A percentile compares a stretch with the other conserved stretches of the same genome.
These are phyloP conservation scores for Candida ulmi DNA, from an alignment of 805 yeast species.

Conservation along the genomic window DNA sequence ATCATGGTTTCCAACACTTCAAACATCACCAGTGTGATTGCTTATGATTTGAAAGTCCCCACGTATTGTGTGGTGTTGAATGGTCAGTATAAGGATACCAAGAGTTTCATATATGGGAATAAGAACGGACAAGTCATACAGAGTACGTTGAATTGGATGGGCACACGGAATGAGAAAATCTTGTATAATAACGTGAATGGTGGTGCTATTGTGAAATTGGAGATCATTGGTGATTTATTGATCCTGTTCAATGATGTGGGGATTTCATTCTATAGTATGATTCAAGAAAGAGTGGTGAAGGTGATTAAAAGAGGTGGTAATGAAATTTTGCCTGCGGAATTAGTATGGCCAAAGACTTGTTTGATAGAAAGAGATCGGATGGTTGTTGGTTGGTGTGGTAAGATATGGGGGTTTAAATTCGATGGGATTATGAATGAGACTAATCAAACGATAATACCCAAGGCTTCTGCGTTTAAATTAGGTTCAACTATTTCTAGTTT, in stretches of 20 bases:
- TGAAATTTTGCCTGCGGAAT: slow-evolving; percentile 58
- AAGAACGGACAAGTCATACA: slow-evolving; percentile 76
- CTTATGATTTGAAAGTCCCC: slow-evolving; percentile 82
- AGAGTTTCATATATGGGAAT: slow-evolving; percentile 81
- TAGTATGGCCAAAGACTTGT: slow-evolving; percentile 77
- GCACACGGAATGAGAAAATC: slow-evolving; percentile 64
- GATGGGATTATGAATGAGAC: slow-evolving; percentile 17
- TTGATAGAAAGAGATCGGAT: slow-evolving; percentile 61
- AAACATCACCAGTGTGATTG: slow-evolving; percentile 29
- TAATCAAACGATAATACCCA: background rate
- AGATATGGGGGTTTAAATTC: slow-evolving; percentile 64
- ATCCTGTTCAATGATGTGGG: slow-evolving; percentile 87
- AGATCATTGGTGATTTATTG: slow-evolving; percentile 56
- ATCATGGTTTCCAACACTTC: slow-evolving; percentile 59
- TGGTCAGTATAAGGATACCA: slow-evolving; percentile 53
- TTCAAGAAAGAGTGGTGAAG: slow-evolving; percentile 42
- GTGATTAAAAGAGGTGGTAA: slow-evolving; percentile 59
- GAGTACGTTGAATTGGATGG: slow-evolving; percentile 83
- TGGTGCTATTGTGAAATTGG: slow-evolving; percentile 69
- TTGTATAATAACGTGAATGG: slow-evolving; percentile 43
- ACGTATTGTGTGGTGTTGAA: slow-evolving; percentile 83
- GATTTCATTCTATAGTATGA: slow-evolving; percentile 57
- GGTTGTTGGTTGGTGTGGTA: slow-evolving; percentile 77
- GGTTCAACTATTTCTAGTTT: slow-evolving; percentile 42
- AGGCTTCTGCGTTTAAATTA: slow-evolving; percentile 15